These are phyloP conservation scores for Neurospora sp. DNA, from an alignment of 495 filamentous ascomycete genomes.

Conservation along the genomic window DNA sequence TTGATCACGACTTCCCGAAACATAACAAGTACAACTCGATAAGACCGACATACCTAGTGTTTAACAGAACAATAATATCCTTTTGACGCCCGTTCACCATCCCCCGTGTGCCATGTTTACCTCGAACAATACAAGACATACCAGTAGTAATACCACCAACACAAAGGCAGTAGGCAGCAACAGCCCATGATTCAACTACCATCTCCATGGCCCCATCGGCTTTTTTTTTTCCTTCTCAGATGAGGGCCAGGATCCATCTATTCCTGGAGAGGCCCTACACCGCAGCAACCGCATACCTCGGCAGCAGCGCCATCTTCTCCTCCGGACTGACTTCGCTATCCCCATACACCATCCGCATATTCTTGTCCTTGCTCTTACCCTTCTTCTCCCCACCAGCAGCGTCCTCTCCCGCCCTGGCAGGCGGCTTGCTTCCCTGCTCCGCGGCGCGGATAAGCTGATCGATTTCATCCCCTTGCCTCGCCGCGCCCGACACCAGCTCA, in stretches of 20 bases:
- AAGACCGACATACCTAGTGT: neutral
- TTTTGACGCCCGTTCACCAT: constrained; percentile 1
- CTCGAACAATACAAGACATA: neutral
- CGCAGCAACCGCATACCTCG: constrained; percentile 44
- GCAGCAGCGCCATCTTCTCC: constrained; percentile 72
- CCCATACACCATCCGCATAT: constrained; percentile 62
- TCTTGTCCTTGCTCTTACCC: constrained; percentile 62
- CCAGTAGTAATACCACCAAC: neutral
- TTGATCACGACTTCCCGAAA: neutral
- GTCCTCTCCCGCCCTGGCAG: constrained; percentile 29
- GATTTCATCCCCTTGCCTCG: constrained; percentile 36
- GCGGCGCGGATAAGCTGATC: constrained; percentile 50
- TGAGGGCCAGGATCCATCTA: neutral
- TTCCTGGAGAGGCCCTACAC: neutral
- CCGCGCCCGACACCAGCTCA: constrained; percentile 48
- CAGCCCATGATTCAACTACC: neutral
- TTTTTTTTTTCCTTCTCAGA: neutral
- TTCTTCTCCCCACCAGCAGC: constrained; percentile 52
- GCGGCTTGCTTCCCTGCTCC: constrained; percentile 44
- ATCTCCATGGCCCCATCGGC: neutral
- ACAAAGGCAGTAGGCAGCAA: neutral
- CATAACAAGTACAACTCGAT: neutral
- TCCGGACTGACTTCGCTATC: constrained; percentile 73
- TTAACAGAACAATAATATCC: neutral
- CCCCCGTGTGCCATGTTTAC: neutral